Conservation (phyloP, 495 filamentous ascomycete species). For the Elaphomyces granulatus region DNA sequence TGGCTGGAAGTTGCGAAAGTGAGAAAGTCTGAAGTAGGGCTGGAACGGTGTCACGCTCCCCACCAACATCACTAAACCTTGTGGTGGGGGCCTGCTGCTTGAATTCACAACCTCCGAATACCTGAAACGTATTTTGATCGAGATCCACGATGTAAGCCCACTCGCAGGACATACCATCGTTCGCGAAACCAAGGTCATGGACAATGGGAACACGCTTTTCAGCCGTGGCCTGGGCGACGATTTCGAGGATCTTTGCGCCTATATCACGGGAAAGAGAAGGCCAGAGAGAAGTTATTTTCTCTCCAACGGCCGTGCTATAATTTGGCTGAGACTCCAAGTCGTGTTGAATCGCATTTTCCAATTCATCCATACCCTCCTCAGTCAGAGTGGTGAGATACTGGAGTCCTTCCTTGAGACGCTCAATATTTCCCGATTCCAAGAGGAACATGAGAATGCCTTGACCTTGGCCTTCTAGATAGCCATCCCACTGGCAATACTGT, state of each 20-base stretch:
- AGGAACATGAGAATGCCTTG: constrained; percentile 6
- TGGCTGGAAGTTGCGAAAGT: not conserved
- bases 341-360: not conserved
- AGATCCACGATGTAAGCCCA: constrained; percentile 6
- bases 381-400: constrained; percentile 3
- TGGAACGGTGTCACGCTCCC: not conserved
- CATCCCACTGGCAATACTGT: constrained; percentile 10
- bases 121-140: constrained; percentile 4
- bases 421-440: constrained; percentile 5
- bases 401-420: constrained; percentile 6
- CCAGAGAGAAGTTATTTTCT: not conserved
- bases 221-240: constrained; percentile 1
- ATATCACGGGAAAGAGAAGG: constrained; percentile 2
- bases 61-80: constrained; percentile 1
- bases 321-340: constrained; percentile 1
- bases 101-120: not conserved
- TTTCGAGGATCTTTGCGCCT: constrained; percentile 4
- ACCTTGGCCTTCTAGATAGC: constrained; percentile 10
- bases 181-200: not conserved
- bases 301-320: not conserved
- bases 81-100: not conserved
- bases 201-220: constrained; percentile 1
- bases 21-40: not conserved
- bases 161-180: constrained; percentile 5
- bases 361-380: constrained; percentile 1